phyloP scores from a whole-genome alignment of 208 protist species.

The Trichomonas gallinae region DNA sequence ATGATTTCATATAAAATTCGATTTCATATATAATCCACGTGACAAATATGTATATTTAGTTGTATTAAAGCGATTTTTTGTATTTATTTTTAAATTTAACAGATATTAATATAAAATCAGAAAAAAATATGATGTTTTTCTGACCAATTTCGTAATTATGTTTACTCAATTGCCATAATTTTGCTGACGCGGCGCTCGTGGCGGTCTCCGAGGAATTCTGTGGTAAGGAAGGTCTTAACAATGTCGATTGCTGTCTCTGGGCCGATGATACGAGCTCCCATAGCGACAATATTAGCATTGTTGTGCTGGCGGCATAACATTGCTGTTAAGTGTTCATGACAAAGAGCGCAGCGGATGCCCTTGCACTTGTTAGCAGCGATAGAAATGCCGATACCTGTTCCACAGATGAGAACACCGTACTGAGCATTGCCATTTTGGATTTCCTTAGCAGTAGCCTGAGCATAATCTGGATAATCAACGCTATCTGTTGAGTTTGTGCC shows the following conservation, averaged over 20 bases:
- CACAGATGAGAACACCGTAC: neutral
- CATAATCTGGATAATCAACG: slow-evolving; percentile 8
- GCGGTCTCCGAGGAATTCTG: neutral
- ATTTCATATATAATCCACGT: too few species aligned
- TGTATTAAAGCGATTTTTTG: too few species aligned
- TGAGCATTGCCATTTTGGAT: neutral
- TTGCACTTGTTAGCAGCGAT: neutral
- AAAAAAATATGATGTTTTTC: too few species aligned
- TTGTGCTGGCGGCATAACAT: neutral
- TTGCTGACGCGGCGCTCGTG: neutral
- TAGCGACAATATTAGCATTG: neutral
- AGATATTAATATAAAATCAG: too few species aligned
- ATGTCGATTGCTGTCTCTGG: neutral
- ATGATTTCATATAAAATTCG: too few species aligned
- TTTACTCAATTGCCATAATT: neutral
- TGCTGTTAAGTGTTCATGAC: neutral
- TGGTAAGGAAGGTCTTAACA: neutral
- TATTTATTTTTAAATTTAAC: too few species aligned
- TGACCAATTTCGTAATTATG: too few species aligned
- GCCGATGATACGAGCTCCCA: neutral
- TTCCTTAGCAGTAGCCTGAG: neutral
- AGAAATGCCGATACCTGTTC: slow-evolving; percentile 6
- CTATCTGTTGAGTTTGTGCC: neutral
- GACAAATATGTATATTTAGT: too few species aligned
- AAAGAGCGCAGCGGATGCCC: neutral